These are phyloP conservation scores for Fusarium devonianum DNA, from an alignment of 2,329 filamentous ascomycete species.

Conservation along the genomic window DNA sequence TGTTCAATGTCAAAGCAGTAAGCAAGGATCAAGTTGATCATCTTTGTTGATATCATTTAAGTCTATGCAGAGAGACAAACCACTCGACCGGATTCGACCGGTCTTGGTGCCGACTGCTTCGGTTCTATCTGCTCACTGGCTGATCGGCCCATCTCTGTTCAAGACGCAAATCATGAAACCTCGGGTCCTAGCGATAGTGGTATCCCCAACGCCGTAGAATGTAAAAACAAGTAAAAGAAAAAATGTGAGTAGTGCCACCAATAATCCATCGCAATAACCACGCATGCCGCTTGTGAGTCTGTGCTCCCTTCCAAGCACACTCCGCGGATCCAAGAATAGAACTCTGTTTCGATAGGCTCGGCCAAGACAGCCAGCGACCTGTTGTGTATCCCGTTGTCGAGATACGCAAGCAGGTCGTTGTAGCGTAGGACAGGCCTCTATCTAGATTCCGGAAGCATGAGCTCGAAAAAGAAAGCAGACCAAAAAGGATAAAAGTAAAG, in stretches of 20 bases:
- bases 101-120: constrained; percentile 16
- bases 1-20: too few species aligned
- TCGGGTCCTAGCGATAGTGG: constrained; percentile 39
- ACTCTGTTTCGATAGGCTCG: constrained; percentile 18
- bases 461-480: constrained; percentile 22
- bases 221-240: constrained; percentile 26
- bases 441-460: constrained; percentile 33
- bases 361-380: constrained; percentile 19
- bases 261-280: constrained; percentile 32
- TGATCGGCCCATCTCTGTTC: constrained; percentile 15
- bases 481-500: constrained; percentile 23
- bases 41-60: too few species aligned
- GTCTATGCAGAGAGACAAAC: too few species aligned
- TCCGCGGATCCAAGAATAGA: constrained; percentile 25
- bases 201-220: constrained; percentile 39
- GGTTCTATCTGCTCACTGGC: constrained; percentile 29
- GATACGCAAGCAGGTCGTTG: constrained; percentile 34
- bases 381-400: constrained; percentile 4
- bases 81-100: constrained; percentile 5
- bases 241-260: constrained; percentile 24
- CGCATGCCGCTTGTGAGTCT: constrained; percentile 33
- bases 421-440: constrained; percentile 25
- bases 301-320: constrained; percentile 36
- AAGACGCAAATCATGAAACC: constrained; percentile 1
- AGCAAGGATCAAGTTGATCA: too few species aligned